These are phyloP conservation scores for Protoeuglena noctilucae DNA, from an alignment of 139 green algal species.

Conservation along the genomic window DNA sequence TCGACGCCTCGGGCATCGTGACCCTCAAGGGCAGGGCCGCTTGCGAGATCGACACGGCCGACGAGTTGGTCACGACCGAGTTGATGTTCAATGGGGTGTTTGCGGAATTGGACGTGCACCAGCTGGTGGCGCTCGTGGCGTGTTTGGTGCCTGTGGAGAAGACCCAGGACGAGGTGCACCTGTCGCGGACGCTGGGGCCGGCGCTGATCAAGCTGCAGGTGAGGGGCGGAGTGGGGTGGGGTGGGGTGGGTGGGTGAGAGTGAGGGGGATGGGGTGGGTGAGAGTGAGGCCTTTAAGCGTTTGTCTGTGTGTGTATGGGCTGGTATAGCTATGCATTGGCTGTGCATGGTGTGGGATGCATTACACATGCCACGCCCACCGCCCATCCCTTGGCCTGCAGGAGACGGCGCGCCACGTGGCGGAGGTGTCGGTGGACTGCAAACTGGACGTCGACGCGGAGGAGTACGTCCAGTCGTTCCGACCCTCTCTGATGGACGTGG, in stretches of 20 bases:
- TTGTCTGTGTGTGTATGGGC: neutral
- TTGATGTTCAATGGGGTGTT: conserved; percentile 65
- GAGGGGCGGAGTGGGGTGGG: too few relatives aligned
- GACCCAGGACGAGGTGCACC: conserved; percentile 35
- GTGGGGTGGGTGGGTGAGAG: too few relatives aligned
- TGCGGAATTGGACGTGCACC: conserved; percentile 27
- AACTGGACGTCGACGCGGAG: conserved; percentile 51
- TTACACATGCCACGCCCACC: too few relatives aligned
- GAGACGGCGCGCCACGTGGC: too few relatives aligned
- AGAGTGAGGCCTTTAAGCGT: neutral
- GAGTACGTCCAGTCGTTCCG: conserved; percentile 59
- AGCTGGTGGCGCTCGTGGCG: conserved; percentile 44
- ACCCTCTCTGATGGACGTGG: conserved; percentile 58
- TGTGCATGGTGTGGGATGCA: too few relatives aligned
- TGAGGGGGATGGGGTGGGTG: too few relatives aligned
- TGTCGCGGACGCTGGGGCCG: conserved; percentile 30
- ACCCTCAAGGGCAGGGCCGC: conserved; percentile 57
- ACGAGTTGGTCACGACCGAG: conserved; percentile 64
- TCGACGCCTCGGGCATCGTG: conserved; percentile 50
- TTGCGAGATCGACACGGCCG: conserved; percentile 68
- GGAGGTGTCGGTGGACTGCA: conserved; percentile 37
- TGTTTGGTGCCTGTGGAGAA: conserved; percentile 57
- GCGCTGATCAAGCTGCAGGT: conserved; percentile 46
- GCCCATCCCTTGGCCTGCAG: too few relatives aligned
- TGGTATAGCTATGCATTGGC: neutral